Evolutionary conservation across 2,329 filamentous ascomycete species (phyloP).

Genomic region (Ophiostoma triangulosporum): DNA sequence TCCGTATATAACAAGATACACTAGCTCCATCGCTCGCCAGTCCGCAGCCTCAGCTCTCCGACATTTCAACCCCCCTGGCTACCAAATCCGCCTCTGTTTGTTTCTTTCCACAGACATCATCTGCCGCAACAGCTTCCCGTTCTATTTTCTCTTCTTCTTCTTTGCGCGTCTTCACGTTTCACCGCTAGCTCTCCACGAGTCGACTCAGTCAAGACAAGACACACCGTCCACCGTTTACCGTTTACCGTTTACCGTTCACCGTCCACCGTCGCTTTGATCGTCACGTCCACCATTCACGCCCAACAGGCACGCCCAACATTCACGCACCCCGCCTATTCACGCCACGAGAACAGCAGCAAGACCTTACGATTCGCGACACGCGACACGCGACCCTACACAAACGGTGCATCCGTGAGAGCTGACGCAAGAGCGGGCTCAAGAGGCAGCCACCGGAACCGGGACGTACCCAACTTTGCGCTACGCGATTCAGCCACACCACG

Average conservation of each 20-base stretch:
- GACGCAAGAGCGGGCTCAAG: slow-evolving; percentile 1
- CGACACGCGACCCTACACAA: background rate
- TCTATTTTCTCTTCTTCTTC: background rate
- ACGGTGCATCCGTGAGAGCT: slow-evolving; percentile 1
- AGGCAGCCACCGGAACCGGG: background rate
- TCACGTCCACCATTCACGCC: too few species aligned
- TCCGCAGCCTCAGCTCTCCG: background rate
- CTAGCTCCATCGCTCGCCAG: background rate
- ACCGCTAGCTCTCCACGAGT: background rate
- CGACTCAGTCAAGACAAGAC: background rate
- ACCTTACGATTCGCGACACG: background rate
- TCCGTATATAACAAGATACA: background rate
- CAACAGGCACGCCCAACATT: too few species aligned
- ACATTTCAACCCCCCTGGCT: background rate
- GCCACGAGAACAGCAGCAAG: too few species aligned
- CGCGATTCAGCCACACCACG: background rate
- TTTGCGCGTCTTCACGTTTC: background rate
- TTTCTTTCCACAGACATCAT: background rate
- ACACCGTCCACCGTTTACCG: background rate
- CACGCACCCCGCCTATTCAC: background rate
- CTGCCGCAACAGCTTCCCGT: too few species aligned
- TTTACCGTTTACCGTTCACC: too few species aligned
- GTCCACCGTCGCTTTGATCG: too few species aligned
- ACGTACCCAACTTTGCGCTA: background rate
- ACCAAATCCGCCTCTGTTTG: background rate